Conservation (phyloP, 257 asterid genomes). For the Solanum gracilifrons region DNA sequence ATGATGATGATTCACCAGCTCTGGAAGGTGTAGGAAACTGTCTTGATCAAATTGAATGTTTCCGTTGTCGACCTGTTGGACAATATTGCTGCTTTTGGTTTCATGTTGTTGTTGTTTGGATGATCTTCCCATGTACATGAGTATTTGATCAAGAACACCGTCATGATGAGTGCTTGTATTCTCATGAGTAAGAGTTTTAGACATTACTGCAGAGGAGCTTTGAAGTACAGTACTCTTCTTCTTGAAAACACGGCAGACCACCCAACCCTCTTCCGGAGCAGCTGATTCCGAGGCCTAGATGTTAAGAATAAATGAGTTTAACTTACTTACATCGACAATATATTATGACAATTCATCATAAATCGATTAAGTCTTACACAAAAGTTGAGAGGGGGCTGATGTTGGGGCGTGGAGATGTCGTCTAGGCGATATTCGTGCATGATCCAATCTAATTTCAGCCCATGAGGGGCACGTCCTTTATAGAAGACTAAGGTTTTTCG, state of each 20-base stretch:
- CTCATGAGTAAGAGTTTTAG: background rate
- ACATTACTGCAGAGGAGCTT: constrained; percentile 3
- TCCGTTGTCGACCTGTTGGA: background rate
- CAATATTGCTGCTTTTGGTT: background rate
- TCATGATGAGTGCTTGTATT: constrained; percentile 25
- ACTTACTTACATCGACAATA: background rate
- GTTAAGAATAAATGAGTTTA: background rate
- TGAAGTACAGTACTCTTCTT: constrained; percentile 60
- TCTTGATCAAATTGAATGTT: background rate
- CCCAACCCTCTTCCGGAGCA: constrained; percentile 76
- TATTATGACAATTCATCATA: background rate
- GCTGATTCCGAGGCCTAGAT: constrained; percentile 17
- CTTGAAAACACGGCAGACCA: constrained; percentile 93
- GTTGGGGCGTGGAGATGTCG: constrained; percentile 15
- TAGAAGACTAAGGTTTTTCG: constrained; percentile 77
- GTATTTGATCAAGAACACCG: constrained; percentile 56
- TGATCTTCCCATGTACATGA: constrained; percentile 64
- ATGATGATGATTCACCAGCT: constrained; percentile 25
- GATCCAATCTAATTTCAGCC: constrained; percentile 86
- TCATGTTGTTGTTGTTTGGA: constrained; percentile 34
- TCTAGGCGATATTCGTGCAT: constrained; percentile 84
- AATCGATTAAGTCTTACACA: background rate
- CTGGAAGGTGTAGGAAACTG: constrained; percentile 61
- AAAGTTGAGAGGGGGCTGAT: background rate
- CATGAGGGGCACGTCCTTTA: constrained; percentile 82